phyloP scores from a whole-genome alignment of 352 stramenopile species.

The Globisporangium paddicum region DNA sequence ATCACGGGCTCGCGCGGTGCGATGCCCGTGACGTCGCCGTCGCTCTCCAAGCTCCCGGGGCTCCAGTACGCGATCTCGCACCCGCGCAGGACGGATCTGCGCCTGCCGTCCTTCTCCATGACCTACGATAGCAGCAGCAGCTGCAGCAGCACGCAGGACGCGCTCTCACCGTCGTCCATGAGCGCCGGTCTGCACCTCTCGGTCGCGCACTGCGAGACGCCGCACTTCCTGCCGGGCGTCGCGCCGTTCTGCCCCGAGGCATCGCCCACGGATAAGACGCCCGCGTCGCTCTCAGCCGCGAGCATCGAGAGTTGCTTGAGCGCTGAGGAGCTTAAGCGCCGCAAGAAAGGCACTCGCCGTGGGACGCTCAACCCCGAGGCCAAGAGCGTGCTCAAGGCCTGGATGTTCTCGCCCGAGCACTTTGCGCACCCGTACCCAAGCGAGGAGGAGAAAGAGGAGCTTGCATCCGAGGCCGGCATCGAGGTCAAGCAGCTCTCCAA shows the following conservation, averaged over 20 bases:
- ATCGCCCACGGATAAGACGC: constrained; percentile 34
- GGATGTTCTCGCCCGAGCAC: constrained; percentile 88
- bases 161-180: constrained; percentile 1
- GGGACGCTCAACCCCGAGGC: constrained; percentile 79
- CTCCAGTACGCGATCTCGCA: constrained; percentile 64
- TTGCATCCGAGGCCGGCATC: constrained; percentile 73
- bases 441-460: constrained; percentile 85
- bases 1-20: constrained; percentile 26
- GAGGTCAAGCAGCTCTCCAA: constrained; percentile 89
- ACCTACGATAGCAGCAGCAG: constrained; percentile 10
- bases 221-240: constrained; percentile 25
- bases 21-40: constrained; percentile 31
- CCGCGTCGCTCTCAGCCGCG: not conserved
- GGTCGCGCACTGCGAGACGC: constrained; percentile 26
- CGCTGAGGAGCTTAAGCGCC: constrained; percentile 23
- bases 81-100: constrained; percentile 35
- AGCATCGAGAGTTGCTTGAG: not conserved
- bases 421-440: constrained; percentile 86
- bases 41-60: constrained; percentile 47
- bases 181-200: constrained; percentile 22
- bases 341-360: constrained; percentile 77
- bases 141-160: not conserved
- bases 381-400: constrained; percentile 86
- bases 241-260: constrained; percentile 25
- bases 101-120: constrained; percentile 39